These are phyloP conservation scores for Pseudogymnoascus sp. DNA, from an alignment of 2,329 filamentous ascomycete species.

Conservation along the genomic window DNA sequence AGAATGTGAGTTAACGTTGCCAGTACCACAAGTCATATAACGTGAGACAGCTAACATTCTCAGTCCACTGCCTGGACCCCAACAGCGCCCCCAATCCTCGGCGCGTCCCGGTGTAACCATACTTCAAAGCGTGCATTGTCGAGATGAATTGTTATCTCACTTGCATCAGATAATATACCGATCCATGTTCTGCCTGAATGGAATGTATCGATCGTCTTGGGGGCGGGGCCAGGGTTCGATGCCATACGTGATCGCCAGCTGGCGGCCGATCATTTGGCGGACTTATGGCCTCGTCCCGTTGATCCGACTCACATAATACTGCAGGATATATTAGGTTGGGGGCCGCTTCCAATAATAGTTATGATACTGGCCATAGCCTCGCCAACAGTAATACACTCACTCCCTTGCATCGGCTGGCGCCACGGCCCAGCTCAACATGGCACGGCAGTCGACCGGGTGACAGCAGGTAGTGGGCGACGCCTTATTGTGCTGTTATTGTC, in stretches of 20 bases:
- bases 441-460: neutral
- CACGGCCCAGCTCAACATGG: neutral
- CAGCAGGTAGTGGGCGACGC: neutral
- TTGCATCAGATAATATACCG: neutral
- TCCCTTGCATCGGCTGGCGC: neutral
- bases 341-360: neutral
- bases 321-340: neutral
- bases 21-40: neutral
- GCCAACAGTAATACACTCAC: neutral
- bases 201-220: neutral
- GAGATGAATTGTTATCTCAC: neutral
- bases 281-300: neutral
- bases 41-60: neutral
- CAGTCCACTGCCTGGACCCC: neutral
- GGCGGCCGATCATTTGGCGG: neutral
- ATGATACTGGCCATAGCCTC: neutral
- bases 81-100: neutral
- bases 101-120: neutral
- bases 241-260: neutral
- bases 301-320: neutral
- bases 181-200: neutral
- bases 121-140: neutral
- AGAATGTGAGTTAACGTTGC: no score
- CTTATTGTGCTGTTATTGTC: neutral
- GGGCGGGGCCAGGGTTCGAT: neutral